Conservation (phyloP, 2,329 filamentous ascomycete genomes). For the Drechslerella coelobrocha region DNA sequence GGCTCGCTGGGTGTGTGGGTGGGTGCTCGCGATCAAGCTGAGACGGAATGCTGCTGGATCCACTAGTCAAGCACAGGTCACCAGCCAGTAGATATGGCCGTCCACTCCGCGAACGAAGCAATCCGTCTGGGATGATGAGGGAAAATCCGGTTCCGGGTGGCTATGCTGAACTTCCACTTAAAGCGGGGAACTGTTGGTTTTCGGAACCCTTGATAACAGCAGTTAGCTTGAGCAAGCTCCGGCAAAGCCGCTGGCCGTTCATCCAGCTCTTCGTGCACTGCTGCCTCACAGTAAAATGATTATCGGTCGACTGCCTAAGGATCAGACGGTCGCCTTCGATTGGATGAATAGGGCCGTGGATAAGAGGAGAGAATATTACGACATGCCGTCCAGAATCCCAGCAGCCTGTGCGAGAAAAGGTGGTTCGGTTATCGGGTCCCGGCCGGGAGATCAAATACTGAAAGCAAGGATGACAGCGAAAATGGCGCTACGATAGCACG, state of each 20-base stretch:
- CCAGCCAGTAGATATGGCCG: neutral
- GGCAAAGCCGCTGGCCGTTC: neutral
- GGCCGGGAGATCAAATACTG: constrained; percentile 31
- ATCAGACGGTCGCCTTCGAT: constrained; percentile 31
- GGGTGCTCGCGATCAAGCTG: neutral
- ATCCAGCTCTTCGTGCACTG: neutral
- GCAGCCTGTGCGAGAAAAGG: neutral
- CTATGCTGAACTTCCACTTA: constrained; percentile 1
- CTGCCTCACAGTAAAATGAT: neutral
- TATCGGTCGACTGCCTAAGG: constrained; percentile 28
- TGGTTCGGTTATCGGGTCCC: constrained; percentile 32
- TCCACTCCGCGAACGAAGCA: neutral
- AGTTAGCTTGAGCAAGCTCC: too few relatives aligned
- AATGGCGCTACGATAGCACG: constrained; percentile 14
- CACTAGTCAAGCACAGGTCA: neutral
- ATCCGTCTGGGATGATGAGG: neutral
- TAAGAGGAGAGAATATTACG: constrained; percentile 2
- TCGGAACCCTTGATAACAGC: too few relatives aligned
- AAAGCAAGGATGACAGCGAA: constrained; percentile 21
- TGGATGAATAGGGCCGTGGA: constrained; percentile 22
- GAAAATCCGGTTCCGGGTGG: constrained; percentile 1
- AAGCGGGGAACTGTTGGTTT: too few relatives aligned
- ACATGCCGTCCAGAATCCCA: constrained; percentile 22
- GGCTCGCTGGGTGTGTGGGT: neutral
- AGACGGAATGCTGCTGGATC: constrained; percentile 3